These are phyloP conservation scores for Saturnispora kantuleensis DNA, from an alignment of 805 yeast species.

Conservation along the genomic window DNA sequence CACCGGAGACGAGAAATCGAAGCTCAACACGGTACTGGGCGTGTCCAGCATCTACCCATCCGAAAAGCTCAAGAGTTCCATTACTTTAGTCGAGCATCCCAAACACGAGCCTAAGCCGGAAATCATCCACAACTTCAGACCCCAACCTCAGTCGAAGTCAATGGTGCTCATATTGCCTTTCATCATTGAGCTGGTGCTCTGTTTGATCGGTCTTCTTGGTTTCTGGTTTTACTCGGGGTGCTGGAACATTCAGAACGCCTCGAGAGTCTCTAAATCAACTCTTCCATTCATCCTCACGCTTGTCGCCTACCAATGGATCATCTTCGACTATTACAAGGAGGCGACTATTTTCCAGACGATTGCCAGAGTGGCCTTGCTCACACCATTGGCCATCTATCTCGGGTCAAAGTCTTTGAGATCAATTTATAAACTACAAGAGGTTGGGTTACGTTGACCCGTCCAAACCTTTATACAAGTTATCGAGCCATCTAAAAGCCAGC, in stretches of 20 bases:
- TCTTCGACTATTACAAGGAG: constrained; percentile 48
- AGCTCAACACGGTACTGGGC: constrained; percentile 11
- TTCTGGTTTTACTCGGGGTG: constrained; percentile 33
- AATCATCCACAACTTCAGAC: constrained; percentile 52
- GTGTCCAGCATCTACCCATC: constrained; percentile 18
- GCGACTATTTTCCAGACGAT: constrained; percentile 53
- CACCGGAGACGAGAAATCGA: constrained; percentile 20
- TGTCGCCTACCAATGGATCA: constrained; percentile 41
- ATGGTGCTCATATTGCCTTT: constrained; percentile 44
- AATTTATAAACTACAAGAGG: constrained; percentile 22
- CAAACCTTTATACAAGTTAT: constrained; percentile 36
- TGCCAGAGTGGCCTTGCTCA: constrained; percentile 36
- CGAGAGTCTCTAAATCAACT: constrained; percentile 25
- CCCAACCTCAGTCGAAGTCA: constrained; percentile 43
- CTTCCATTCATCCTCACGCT: constrained; percentile 35
- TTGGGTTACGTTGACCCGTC: constrained; percentile 15
- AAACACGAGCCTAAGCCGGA: constrained; percentile 46
- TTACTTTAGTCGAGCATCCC: constrained; percentile 15
- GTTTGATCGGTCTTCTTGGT: constrained; percentile 33
- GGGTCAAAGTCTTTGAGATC: constrained; percentile 59
- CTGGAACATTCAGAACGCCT: constrained; percentile 28
- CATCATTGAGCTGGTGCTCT: constrained; percentile 32
- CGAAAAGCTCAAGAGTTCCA: constrained; percentile 9
- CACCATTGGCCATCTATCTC: constrained; percentile 43
- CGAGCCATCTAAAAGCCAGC: constrained; percentile 43